A percentile compares a stretch with the other conserved stretches of the same genome.
These are phyloP conservation scores for Geotrichum macrosporum DNA, from an alignment of 1,139 yeast species.

Conservation along the genomic window DNA sequence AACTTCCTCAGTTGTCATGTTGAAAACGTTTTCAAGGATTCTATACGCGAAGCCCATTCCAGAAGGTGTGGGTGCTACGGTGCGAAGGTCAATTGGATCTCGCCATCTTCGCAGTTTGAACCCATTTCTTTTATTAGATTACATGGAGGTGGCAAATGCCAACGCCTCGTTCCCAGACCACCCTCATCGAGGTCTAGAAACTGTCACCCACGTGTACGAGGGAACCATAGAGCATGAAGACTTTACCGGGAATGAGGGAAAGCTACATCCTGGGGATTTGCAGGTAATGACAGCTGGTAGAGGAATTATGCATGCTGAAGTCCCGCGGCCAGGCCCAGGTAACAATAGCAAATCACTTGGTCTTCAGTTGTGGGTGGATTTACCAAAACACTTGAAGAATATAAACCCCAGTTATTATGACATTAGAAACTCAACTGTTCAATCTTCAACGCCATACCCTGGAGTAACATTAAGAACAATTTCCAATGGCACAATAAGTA, in stretches of 20 bases:
- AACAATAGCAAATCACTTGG: slow-evolving; percentile 44
- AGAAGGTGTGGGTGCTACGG: slow-evolving; percentile 86
- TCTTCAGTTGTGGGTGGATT: slow-evolving; percentile 82
- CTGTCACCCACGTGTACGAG: slow-evolving; percentile 61
- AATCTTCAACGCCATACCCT: slow-evolving; percentile 59
- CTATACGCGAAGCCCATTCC: slow-evolving; percentile 63
- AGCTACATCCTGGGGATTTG: slow-evolving; percentile 68
- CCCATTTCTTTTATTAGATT: slow-evolving; percentile 77
- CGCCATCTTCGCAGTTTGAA: slow-evolving; percentile 60
- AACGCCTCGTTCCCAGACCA: slow-evolving; percentile 69
- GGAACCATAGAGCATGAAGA: slow-evolving; percentile 87
- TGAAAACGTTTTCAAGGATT: slow-evolving; percentile 53
- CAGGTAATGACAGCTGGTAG: slow-evolving; percentile 89
- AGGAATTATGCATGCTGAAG: slow-evolving; percentile 76
- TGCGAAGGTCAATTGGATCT: slow-evolving; percentile 72
- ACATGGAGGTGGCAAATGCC: slow-evolving; percentile 55
- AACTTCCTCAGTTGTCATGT: too few relatives aligned
- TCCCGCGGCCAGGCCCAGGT: slow-evolving; percentile 44
- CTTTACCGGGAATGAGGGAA: slow-evolving; percentile 71
- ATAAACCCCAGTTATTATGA: slow-evolving; percentile 73
- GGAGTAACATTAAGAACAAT: slow-evolving; percentile 40
- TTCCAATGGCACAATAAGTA: slow-evolving; percentile 29
- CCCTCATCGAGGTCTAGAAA: slow-evolving; percentile 82
- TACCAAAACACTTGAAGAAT: slow-evolving; percentile 64
- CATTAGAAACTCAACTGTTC: slow-evolving; percentile 64